Conservation (phyloP, 2,329 filamentous ascomycete genomes). For the Colletotrichum kahawae region DNA sequence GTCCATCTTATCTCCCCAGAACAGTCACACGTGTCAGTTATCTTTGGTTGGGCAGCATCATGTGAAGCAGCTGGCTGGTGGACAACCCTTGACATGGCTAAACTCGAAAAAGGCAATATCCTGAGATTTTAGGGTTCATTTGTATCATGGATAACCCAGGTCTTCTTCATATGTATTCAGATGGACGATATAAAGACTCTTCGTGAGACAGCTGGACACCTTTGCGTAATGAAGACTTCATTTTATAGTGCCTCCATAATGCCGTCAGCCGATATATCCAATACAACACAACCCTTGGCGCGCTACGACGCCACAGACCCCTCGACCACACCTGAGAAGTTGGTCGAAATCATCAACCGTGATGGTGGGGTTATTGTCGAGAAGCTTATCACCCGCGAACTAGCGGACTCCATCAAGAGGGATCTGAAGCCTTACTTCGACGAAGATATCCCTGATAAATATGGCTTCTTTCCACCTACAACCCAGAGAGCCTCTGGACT, state of each 20-base stretch:
- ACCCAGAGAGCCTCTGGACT: slow-evolving; percentile 44
- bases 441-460: slow-evolving; percentile 36
- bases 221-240: too few relatives aligned
- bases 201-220: neutral
- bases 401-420: slow-evolving; percentile 37
- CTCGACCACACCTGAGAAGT: slow-evolving; percentile 21
- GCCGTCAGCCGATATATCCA: neutral
- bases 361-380: slow-evolving; percentile 43
- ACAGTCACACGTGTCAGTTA: neutral
- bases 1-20: neutral
- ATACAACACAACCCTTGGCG: neutral
- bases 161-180: neutral
- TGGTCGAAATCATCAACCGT: slow-evolving; percentile 28
- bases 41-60: neutral
- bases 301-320: slow-evolving; percentile 25
- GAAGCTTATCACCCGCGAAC: slow-evolving; percentile 34
- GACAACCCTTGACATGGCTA: neutral
- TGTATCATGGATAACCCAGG: neutral
- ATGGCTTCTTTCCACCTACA: slow-evolving; percentile 43
- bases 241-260: neutral
- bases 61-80: neutral
- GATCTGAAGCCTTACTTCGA: slow-evolving; percentile 44
- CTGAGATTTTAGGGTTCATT: neutral
- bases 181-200: neutral
- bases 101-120: neutral